phyloP scores from a whole-genome alignment of 305 asterid genomes.

The Fraxinus nigra region DNA sequence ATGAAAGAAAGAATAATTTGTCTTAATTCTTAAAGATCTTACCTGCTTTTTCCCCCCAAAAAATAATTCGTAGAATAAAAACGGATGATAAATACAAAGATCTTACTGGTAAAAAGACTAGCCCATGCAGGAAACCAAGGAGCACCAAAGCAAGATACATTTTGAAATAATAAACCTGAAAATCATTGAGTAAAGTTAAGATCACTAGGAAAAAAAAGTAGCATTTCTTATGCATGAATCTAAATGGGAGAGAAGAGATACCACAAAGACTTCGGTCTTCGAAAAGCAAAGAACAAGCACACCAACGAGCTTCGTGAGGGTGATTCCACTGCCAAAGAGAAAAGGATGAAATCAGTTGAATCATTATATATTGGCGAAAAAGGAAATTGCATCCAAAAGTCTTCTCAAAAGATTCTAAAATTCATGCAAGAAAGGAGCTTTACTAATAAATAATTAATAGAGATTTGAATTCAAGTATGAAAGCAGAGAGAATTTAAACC shows the following conservation, averaged over 20 bases:
- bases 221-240: constrained; percentile 5
- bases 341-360: constrained; percentile 14
- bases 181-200: constrained; percentile 13
- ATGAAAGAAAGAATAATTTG: background rate
- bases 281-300: constrained; percentile 89
- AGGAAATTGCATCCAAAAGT: background rate
- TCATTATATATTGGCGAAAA: background rate
- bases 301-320: constrained; percentile 94
- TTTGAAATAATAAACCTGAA: constrained; percentile 89
- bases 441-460: background rate
- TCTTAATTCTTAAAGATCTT: background rate
- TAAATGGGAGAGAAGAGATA: constrained; percentile 25
- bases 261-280: constrained; percentile 93
- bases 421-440: background rate
- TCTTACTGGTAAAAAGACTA: constrained; percentile 78
- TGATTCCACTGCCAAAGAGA: constrained; percentile 72
- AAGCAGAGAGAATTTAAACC: background rate
- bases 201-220: background rate
- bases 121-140: constrained; percentile 89
- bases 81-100: background rate
- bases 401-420: background rate
- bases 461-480: background rate
- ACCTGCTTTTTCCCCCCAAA: background rate
- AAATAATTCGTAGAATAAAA: background rate
- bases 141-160: constrained; percentile 95